phyloP scores from a whole-genome alignment of 306 rosid genomes.

The Mimosa bimucronata region DNA sequence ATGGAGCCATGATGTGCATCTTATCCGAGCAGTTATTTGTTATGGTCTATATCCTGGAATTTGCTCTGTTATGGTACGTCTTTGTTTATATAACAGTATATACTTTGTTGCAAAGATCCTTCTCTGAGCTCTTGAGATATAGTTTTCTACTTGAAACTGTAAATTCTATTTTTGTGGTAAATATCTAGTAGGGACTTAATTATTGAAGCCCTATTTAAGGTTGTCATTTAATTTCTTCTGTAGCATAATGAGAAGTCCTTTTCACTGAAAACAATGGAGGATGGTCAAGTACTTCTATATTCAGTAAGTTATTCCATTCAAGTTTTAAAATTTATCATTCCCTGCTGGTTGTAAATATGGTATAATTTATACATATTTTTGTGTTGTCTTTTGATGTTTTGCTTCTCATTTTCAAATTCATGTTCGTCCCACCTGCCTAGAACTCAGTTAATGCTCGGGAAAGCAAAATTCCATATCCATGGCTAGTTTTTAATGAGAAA shows the following conservation, averaged over 20 bases:
- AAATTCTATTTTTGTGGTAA: conserved; percentile 17
- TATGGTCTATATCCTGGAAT: conserved; percentile 93
- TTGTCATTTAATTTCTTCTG: conserved; percentile 36
- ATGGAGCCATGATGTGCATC: conserved; percentile 75
- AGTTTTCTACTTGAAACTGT: conserved; percentile 29
- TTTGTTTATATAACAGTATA: not conserved
- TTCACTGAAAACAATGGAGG: conserved; percentile 95
- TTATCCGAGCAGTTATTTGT: conserved; percentile 81
- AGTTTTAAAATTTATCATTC: conserved; percentile 21
- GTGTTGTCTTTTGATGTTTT: conserved; percentile 22
- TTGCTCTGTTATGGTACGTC: conserved; percentile 85
- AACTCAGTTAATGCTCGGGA: conserved; percentile 96
- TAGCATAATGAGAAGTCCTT: conserved; percentile 94
- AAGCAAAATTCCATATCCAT: conserved; percentile 84
- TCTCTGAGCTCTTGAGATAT: conserved; percentile 10
- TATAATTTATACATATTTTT: conserved; percentile 4
- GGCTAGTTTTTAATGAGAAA: conserved; percentile 97
- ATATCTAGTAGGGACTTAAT: conserved; percentile 23
- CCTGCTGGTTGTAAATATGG: conserved; percentile 24
- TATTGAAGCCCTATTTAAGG: conserved; percentile 21
- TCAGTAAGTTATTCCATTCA: conserved; percentile 56
- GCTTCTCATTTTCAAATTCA: conserved; percentile 32
- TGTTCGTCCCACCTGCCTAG: conserved; percentile 51
- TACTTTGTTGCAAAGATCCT: not conserved
- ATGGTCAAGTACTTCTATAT: conserved; percentile 91